These are phyloP conservation scores for Plasmodium malariae DNA, from an alignment of 169 alveolate genomes.

Conservation along the genomic window DNA sequence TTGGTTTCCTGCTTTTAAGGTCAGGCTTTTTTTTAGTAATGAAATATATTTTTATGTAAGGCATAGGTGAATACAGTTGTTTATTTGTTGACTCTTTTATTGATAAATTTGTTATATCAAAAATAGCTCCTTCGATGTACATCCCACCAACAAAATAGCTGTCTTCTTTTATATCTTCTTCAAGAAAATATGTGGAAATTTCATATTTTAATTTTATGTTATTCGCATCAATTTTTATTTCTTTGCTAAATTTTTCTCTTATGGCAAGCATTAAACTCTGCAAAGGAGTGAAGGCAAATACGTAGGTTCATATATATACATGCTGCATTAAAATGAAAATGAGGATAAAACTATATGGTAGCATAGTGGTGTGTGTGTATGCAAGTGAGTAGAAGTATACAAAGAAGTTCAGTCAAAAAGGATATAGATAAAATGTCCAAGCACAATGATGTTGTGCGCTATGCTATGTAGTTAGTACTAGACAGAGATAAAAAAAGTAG, in stretches of 20 bases:
- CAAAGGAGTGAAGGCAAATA: not conserved
- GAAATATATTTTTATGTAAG: constrained; percentile 47
- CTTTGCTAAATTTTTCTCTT: constrained; percentile 40
- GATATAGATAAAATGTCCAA: no score
- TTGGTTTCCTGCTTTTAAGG: not conserved
- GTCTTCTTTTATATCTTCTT: constrained; percentile 59
- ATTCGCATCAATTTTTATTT: constrained; percentile 43
- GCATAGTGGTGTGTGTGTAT: not conserved
- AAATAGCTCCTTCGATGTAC: constrained; percentile 61
- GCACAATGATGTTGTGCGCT: no score
- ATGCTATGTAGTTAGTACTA: no score
- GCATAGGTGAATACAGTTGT: constrained; percentile 64
- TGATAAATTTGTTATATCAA: constrained; percentile 43
- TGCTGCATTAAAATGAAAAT: no score
- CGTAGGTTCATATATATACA: not conserved
- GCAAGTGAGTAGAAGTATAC: no score
- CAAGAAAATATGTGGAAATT: constrained; percentile 39
- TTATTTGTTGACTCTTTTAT: constrained; percentile 53
- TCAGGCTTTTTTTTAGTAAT: constrained; percentile 21
- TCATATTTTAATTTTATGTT: constrained; percentile 54
- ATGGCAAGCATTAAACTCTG: constrained; percentile 68
- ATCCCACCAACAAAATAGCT: constrained; percentile 59
- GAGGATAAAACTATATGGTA: no score
- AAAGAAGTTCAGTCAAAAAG: no score
- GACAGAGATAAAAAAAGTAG: no score